phyloP scores from a whole-genome alignment of 176 grass and related monocot species.

The Oryza australiensis region DNA sequence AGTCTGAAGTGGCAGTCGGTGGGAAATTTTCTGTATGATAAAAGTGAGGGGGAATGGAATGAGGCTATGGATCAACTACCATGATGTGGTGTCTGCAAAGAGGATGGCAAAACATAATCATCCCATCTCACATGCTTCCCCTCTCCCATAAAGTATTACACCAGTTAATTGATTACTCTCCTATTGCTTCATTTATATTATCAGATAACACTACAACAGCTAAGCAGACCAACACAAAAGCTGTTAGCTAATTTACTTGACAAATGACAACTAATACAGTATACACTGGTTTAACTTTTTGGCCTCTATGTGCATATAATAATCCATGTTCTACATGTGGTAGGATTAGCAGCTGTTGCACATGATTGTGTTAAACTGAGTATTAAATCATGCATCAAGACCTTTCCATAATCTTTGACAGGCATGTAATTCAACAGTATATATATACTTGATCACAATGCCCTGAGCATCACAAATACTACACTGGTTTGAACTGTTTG shows the following conservation, averaged over 20 bases:
- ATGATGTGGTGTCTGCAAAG: slow-evolving; percentile 56
- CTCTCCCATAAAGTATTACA: slow-evolving; percentile 29
- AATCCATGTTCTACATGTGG: slow-evolving; percentile 23
- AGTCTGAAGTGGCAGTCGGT: slow-evolving; percentile 4
- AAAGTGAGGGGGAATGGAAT: slow-evolving; percentile 31
- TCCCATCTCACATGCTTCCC: slow-evolving; percentile 48
- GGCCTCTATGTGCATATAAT: slow-evolving; percentile 9
- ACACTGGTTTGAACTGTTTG: not conserved
- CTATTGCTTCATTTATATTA: slow-evolving; percentile 35
- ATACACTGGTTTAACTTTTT: slow-evolving; percentile 28
- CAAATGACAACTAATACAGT: slow-evolving; percentile 29
- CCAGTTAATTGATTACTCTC: slow-evolving; percentile 28
- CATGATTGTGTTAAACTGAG: slow-evolving; percentile 32
- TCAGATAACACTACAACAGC: slow-evolving; percentile 37
- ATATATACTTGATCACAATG: not conserved
- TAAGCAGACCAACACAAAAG: slow-evolving; percentile 34
- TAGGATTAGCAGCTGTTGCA: slow-evolving; percentile 27
- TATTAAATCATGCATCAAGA: slow-evolving; percentile 36
- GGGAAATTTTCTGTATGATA: slow-evolving; percentile 7
- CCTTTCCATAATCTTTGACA: slow-evolving; percentile 11
- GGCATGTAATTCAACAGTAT: not conserved
- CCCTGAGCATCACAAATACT: too few relatives aligned
- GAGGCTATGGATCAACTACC: slow-evolving; percentile 48
- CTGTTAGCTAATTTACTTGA: slow-evolving; percentile 36
- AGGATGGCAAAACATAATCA: slow-evolving; percentile 50